A percentile compares a stretch with the other conserved stretches of the same genome.
These are phyloP conservation scores for Lavandula angustifolia DNA, from an alignment of 257 asterid genomes.

Conservation along the genomic window DNA sequence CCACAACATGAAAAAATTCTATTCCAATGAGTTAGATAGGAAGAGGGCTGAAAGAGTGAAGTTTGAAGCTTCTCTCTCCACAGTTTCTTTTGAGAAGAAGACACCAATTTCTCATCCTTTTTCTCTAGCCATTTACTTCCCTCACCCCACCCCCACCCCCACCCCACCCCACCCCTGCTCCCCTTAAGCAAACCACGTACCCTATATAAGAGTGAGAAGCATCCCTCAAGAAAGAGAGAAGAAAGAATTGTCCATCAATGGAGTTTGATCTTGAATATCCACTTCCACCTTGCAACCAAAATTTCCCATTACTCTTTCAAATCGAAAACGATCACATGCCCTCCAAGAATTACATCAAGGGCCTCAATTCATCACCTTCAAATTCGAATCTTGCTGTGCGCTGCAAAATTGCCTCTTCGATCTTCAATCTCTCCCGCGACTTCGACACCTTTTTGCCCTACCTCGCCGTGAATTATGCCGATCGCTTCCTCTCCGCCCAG, in stretches of 20 bases:
- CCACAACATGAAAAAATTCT: background rate
- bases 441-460: constrained; percentile 46
- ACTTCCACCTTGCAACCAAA: constrained; percentile 38
- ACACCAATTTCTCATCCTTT: constrained; percentile 28
- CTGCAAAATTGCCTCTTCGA: constrained; percentile 40
- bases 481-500: constrained; percentile 63
- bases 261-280: constrained; percentile 74
- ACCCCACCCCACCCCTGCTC: background rate
- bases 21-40: constrained; percentile 23
- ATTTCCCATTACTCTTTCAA: constrained; percentile 24
- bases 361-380: constrained; percentile 25
- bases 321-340: constrained; percentile 68
- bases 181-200: constrained; percentile 21
- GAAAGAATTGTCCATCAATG: constrained; percentile 38
- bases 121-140: constrained; percentile 25
- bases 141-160: background rate
- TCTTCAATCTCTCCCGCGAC: constrained; percentile 35
- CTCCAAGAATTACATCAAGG: constrained; percentile 35
- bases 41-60: constrained; percentile 27
- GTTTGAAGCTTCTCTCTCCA: constrained; percentile 29
- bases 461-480: constrained; percentile 67
- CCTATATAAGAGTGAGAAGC: constrained; percentile 19
- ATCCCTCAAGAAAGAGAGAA: background rate
- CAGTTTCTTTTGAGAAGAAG: constrained; percentile 10
- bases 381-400: constrained; percentile 34